A percentile compares a stretch with the other conserved stretches of the same genome.
Evolutionary conservation across 129 eudicot species (phyloP).

Genomic region (Artemisia annua): DNA sequence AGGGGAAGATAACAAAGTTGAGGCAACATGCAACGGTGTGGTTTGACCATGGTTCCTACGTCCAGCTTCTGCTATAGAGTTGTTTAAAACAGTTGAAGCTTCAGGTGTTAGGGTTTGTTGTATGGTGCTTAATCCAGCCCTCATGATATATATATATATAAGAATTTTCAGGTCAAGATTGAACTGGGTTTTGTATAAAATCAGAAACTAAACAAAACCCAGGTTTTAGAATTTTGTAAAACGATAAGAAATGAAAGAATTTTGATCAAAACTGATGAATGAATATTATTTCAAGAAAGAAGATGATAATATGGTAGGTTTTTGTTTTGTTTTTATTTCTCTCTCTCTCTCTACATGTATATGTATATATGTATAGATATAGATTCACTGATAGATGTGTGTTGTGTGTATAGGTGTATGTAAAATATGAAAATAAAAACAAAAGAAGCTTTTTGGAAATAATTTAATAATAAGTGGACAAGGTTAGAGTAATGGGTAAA

Average conservation of each 20-base stretch:
- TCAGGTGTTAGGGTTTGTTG: constrained; percentile 92
- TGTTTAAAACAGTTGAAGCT: constrained; percentile 72
- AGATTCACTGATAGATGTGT: too few species aligned
- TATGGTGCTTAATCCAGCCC: constrained; percentile 81
- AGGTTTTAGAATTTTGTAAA: constrained; percentile 14
- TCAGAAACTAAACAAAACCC: constrained; percentile 16
- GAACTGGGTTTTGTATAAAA: constrained; percentile 25
- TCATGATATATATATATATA: constrained; percentile 61
- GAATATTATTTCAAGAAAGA: constrained; percentile 7
- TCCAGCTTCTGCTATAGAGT: constrained; percentile 83
- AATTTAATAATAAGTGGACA: constrained; percentile 32
- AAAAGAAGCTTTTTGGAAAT: constrained; percentile 39
- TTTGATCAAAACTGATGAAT: constrained; percentile 12
- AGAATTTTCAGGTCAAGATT: neutral
- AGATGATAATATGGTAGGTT: too few species aligned
- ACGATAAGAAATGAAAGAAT: neutral
- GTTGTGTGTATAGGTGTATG: neutral
- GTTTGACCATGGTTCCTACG: constrained; percentile 95
- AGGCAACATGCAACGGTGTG: constrained; percentile 97
- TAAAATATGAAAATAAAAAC: constrained; percentile 36
- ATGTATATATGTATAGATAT: constrained; percentile 1
- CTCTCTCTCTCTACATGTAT: constrained; percentile 25
- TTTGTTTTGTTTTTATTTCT: neutral
- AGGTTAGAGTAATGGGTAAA: constrained; percentile 35
- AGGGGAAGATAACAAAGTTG: constrained; percentile 76